Conservation (phyloP, 1,139 yeast genomes). For the Barnettozyma hawaiiensis region DNA sequence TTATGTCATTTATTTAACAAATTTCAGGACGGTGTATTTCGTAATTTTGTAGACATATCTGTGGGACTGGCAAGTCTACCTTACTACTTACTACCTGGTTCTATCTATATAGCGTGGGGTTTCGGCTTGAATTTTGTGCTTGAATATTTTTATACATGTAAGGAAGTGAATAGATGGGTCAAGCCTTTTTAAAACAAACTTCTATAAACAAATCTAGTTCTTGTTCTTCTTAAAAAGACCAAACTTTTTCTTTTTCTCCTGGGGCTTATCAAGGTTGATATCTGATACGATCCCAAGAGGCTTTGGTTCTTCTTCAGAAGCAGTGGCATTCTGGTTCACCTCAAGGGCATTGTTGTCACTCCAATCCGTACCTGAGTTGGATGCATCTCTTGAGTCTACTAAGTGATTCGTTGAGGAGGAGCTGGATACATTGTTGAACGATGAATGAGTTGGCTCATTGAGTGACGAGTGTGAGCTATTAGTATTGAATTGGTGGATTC, state of each 20-base stretch:
- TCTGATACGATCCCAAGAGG: conserved; percentile 15
- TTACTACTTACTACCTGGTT: neutral
- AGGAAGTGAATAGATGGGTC: too few species aligned
- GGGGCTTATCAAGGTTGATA: conserved; percentile 5
- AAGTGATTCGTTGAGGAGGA: conserved; percentile 5
- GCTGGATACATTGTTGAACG: conserved; percentile 4
- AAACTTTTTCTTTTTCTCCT: conserved; percentile 19
- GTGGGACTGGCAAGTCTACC: too few species aligned
- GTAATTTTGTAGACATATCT: too few species aligned
- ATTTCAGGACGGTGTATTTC: too few species aligned
- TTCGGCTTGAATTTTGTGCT: too few species aligned
- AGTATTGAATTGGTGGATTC: conserved; percentile 5
- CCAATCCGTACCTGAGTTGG: conserved; percentile 8
- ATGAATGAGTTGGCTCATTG: conserved; percentile 3
- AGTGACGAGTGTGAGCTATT: conserved; percentile 7
- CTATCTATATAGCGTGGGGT: too few species aligned
- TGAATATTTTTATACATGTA: too few species aligned
- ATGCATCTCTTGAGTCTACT: conserved; percentile 1
- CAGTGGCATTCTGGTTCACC: conserved; percentile 1
- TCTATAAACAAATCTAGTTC: neutral
- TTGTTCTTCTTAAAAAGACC: conserved; percentile 18
- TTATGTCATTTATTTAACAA: neutral
- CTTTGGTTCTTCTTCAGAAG: conserved; percentile 14
- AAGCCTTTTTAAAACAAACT: too few species aligned
- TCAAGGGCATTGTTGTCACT: conserved; percentile 4